Percentiles rank a stretch among this genome's conserved stretches.
Evolutionary conservation across 2,329 filamentous ascomycete species (phyloP).

Genomic region (Ceratocystis cacaofunesta): DNA sequence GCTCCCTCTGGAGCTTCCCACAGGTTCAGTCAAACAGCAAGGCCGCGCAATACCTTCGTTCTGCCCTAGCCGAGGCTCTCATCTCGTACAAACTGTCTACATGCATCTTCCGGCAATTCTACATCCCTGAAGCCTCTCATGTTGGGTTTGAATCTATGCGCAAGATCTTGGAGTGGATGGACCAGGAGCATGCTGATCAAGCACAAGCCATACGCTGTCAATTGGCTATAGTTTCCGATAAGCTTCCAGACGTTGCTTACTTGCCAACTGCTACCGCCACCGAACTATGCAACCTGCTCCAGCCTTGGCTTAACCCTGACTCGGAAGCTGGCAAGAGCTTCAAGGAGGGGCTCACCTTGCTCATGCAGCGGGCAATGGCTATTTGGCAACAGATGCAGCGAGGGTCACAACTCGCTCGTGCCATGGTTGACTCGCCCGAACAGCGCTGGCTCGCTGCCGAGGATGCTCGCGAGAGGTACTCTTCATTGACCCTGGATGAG

Average conservation of each 20-base stretch:
- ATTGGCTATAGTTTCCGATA: constrained; percentile 15
- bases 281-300: constrained; percentile 7
- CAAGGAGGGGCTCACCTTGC: constrained; percentile 12
- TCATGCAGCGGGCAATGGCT: constrained; percentile 15
- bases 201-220: constrained; percentile 16
- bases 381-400: constrained; percentile 17
- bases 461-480: constrained; percentile 15
- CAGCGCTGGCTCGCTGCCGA: constrained; percentile 15
- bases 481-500: constrained; percentile 12
- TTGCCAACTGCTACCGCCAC: constrained; percentile 3
- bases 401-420: constrained; percentile 15
- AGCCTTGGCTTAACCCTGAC: constrained; percentile 10
- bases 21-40: constrained; percentile 14
- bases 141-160: constrained; percentile 12
- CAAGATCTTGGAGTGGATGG: constrained; percentile 16
- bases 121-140: constrained; percentile 10
- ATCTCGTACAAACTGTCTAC: constrained; percentile 14
- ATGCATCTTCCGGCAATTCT: constrained; percentile 15
- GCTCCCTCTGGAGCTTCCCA: constrained; percentile 13
- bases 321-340: constrained; percentile 10
- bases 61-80: constrained; percentile 14
- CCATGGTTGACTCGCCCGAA: constrained; percentile 8
- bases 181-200: constrained; percentile 12
- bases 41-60: constrained; percentile 13
- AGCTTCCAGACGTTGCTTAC: constrained; percentile 10